These are phyloP conservation scores for Puccinia sorghi DNA, from an alignment of 1,284 basidiomycete genomes.

Conservation along the genomic window DNA sequence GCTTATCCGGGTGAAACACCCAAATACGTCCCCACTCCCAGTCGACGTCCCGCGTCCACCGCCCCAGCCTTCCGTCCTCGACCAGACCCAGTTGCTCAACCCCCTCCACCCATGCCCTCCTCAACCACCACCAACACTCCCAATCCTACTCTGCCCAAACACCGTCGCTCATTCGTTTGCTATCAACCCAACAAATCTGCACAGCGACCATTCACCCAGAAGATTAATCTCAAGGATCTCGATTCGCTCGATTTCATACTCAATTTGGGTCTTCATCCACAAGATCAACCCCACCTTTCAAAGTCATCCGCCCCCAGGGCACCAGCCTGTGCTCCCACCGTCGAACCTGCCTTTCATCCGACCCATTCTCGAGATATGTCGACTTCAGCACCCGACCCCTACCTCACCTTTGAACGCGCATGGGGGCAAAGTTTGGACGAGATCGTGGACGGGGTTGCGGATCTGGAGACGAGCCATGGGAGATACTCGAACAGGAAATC, in stretches of 20 bases:
- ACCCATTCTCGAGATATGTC: slow-evolving; percentile 12
- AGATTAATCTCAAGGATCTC: slow-evolving; percentile 35
- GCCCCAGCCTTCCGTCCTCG: background rate
- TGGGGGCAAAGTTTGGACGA: slow-evolving; percentile 30
- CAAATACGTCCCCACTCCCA: slow-evolving; percentile 6
- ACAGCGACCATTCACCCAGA: slow-evolving; percentile 10
- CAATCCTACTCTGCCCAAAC: background rate
- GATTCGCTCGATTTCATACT: slow-evolving; percentile 15
- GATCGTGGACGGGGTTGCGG: slow-evolving; percentile 17
- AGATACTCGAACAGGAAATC: slow-evolving; percentile 21
- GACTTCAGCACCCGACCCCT: slow-evolving; percentile 17
- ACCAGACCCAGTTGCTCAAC: background rate
- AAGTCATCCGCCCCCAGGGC: background rate
- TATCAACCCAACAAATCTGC: background rate
- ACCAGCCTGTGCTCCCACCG: background rate
- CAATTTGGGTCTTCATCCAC: background rate
- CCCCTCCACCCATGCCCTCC: background rate
- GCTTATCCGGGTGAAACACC: slow-evolving; percentile 26
- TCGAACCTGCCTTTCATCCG: background rate
- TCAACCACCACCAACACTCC: background rate
- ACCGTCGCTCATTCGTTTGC: background rate
- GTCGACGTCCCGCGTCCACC: slow-evolving; percentile 1
- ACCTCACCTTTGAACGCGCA: slow-evolving; percentile 28
- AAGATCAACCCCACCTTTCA: background rate
- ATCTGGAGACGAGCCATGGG: background rate